Conservation (phyloP, 257 asterid species). For the Cynanchum wilfordii region DNA sequence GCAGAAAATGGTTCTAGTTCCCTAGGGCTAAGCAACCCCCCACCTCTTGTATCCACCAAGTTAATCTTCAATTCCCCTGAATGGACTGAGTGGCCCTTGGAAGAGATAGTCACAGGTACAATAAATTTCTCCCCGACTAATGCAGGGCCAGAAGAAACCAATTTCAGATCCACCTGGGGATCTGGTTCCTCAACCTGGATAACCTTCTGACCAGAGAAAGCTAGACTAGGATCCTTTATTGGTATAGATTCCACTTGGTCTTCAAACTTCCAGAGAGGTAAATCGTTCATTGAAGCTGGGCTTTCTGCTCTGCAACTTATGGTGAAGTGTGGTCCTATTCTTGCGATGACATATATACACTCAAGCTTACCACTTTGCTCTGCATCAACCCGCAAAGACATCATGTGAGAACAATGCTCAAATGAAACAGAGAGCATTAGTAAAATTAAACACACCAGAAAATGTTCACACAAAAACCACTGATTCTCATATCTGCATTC, state of each 20-base stretch:
- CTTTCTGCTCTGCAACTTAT: slow-evolving; percentile 97
- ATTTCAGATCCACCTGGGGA: slow-evolving; percentile 84
- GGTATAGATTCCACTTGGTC: slow-evolving; percentile 75
- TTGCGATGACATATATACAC: slow-evolving; percentile 85
- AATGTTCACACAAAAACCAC: not conserved
- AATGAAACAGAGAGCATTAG: not conserved
- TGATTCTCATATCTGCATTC: not conserved
- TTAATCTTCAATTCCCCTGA: slow-evolving; percentile 96
- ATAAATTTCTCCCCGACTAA: slow-evolving; percentile 84
- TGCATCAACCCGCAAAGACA: slow-evolving; percentile 40
- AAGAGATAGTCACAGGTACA: slow-evolving; percentile 77
- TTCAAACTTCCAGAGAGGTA: slow-evolving; percentile 94
- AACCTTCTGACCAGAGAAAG: slow-evolving; percentile 93
- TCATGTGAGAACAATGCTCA: slow-evolving; percentile 11
- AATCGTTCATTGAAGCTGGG: slow-evolving; percentile 88
- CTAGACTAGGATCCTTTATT: slow-evolving; percentile 79
- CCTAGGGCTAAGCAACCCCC: slow-evolving; percentile 95
- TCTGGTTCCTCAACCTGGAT: slow-evolving; percentile 98
- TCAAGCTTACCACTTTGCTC: slow-evolving; percentile 98
- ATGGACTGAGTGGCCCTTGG: slow-evolving; percentile 78
- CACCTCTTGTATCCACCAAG: slow-evolving; percentile 93
- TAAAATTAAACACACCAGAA: not conserved
- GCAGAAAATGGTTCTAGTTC: slow-evolving; percentile 72
- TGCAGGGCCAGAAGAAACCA: slow-evolving; percentile 82
- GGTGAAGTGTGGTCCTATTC: slow-evolving; percentile 77